Evolutionary conservation across 495 filamentous ascomycete species (phyloP), one percentile per base, ranked within the genome.

Genomic region (Penicillium desertorum): DNA sequence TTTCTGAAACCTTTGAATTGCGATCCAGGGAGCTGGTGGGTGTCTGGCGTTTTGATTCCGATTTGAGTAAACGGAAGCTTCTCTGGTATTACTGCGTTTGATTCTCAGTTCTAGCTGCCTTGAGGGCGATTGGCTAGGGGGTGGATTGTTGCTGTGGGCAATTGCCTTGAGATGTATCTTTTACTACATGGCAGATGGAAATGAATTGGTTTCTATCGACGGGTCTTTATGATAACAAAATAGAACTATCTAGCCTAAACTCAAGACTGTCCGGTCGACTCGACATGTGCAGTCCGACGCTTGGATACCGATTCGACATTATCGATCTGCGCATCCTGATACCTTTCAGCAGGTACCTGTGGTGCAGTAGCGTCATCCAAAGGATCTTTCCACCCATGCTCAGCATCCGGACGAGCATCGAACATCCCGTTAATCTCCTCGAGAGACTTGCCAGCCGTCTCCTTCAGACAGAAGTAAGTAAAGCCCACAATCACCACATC

Each of bases 381-480:
- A 29, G 27, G 27, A 51, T 51, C 47, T n/a, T 67, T 65, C 60
- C 61, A 61, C 6, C 58, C 60, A 39, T 51, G 56, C 27, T 68
- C 62, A 2, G 51, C 20, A 56, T 68, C 58, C 6, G 57, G 37
- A 42, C 57, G 53, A 27, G 57, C 63, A 12, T 73, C 79, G 53
- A 91, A 91, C 69, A 90, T 63, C 17, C 77, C 39, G 61, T 79
- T 73, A 39, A 91, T 81, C 72, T 90, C 87, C 74, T 91, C 88
- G n/a, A 91, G 79, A 3, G 81, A 84, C 77, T 88, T 88, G 23
- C 85, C 80, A 22, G 79, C 82, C 3, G 88, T 91, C 75, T 91
- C 81, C 45, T 80, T 79, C 6, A 83, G 60, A 58, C 73, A 79
- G 60, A 75, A 60, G 34, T 76, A 45, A 79, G 37, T 76, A 45